Evolutionary conservation across 352 stramenopile species (phyloP).

Genomic region (Pelagophyceae sp.): DNA sequence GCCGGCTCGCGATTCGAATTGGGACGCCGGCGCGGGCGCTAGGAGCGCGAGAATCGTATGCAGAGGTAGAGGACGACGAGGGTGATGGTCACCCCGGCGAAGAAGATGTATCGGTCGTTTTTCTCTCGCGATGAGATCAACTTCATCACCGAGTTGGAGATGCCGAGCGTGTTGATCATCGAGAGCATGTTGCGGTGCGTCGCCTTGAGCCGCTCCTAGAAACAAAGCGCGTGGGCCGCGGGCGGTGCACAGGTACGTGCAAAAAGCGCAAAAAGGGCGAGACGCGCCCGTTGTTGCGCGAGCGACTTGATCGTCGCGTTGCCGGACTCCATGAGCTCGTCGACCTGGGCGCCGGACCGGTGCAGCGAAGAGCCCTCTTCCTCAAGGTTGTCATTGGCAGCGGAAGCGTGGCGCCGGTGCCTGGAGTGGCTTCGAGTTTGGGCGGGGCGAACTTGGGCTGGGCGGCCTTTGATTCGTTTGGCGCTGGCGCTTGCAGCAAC

Average conservation of each 20-base stretch:
- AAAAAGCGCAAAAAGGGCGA: too few relatives aligned
- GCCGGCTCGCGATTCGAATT: too few relatives aligned
- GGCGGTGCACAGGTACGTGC: too few relatives aligned
- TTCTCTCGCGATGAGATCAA: slow-evolving; percentile 1
- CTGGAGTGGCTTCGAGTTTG: not conserved
- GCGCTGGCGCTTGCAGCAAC: not conserved
- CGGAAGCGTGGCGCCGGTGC: not conserved
- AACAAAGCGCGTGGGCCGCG: too few relatives aligned
- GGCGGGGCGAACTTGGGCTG: not conserved
- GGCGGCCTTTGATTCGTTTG: not conserved
- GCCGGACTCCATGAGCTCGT: slow-evolving; percentile 18
- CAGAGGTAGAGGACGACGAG: slow-evolving; percentile 5
- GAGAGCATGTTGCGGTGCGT: slow-evolving; percentile 9
- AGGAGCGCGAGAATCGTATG: not conserved
- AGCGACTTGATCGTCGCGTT: not conserved
- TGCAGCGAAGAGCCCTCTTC: not conserved
- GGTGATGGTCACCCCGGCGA: not conserved
- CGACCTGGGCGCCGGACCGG: not conserved
- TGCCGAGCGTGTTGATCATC: slow-evolving; percentile 14
- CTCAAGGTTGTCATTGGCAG: not conserved
- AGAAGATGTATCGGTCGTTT: slow-evolving; percentile 6
- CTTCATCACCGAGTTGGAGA: slow-evolving; percentile 9
- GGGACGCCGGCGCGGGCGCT: too few relatives aligned
- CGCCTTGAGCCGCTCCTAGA: slow-evolving; percentile 13
- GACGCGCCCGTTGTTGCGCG: not conserved